Conservation (phyloP, 2,329 filamentous ascomycete genomes). For the Aspergillus phoenicis region DNA sequence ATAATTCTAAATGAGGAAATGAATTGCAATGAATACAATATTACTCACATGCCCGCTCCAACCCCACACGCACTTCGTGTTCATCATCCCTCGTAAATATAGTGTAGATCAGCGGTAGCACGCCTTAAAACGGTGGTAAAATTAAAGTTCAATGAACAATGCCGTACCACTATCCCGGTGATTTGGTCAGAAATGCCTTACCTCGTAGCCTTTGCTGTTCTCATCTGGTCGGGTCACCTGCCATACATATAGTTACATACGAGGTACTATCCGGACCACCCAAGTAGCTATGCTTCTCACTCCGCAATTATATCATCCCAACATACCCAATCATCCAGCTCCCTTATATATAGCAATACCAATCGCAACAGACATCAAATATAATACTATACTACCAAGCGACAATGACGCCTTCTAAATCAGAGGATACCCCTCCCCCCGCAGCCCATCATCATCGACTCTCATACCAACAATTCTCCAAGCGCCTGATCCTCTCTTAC, state of each 20-base stretch:
- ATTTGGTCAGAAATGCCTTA: not conserved
- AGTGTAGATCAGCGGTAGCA: not conserved
- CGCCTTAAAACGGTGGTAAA: not conserved
- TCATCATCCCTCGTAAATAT: not conserved
- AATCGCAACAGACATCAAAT: not conserved
- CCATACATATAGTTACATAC: not conserved
- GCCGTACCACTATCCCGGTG: not conserved
- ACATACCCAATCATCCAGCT: too few species aligned
- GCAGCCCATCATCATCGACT: not conserved
- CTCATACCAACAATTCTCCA: constrained; percentile 37
- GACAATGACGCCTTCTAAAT: not conserved
- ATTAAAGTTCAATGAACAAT: not conserved
- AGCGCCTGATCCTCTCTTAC: constrained; percentile 65
- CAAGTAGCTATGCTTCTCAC: too few species aligned
- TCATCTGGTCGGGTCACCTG: not conserved
- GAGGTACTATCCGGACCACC: too few species aligned
- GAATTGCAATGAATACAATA: not conserved
- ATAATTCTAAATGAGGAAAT: not conserved
- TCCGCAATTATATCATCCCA: too few species aligned
- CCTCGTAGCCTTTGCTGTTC: not conserved
- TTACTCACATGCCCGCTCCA: not conserved
- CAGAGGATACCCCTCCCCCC: not conserved
- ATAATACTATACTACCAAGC: not conserved
- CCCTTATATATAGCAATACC: too few species aligned
- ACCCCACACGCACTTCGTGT: not conserved